These are phyloP conservation scores for Coffea eugenioides DNA, from an alignment of 257 asterid species.

Conservation along the genomic window DNA sequence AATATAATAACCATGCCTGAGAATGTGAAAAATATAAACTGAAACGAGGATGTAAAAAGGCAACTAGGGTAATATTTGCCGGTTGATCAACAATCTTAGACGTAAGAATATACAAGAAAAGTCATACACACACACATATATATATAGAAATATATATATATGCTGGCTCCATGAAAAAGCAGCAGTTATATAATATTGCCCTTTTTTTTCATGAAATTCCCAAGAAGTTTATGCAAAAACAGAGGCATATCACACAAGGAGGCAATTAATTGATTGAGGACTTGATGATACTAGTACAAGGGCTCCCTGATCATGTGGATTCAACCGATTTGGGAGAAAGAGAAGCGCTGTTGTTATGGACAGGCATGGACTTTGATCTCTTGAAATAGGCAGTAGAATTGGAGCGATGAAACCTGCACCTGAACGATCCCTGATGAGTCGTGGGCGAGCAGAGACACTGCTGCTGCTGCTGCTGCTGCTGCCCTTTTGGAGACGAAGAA, in stretches of 20 bases:
- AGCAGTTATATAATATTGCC: background rate
- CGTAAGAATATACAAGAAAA: background rate
- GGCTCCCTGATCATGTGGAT: conserved; percentile 17
- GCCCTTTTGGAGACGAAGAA: conserved; percentile 31
- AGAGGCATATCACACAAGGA: background rate
- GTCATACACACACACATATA: no score
- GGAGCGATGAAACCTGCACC: conserved; percentile 52
- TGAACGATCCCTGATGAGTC: conserved; percentile 52
- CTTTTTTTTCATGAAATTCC: background rate
- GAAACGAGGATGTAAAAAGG: background rate
- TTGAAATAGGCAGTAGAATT: conserved; percentile 20
- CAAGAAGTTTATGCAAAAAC: background rate
- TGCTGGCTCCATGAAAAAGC: background rate
- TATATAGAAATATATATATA: background rate
- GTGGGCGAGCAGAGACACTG: conserved; percentile 59
- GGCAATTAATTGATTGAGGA: background rate
- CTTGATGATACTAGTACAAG: background rate
- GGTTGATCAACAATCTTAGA: background rate
- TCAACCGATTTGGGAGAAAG: conserved; percentile 26
- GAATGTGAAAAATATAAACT: background rate
- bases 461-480: conserved; percentile 22
- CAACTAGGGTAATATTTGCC: background rate
- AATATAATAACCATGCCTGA: no score
- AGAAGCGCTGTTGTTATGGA: conserved; percentile 5
- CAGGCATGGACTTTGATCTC: conserved; percentile 47